These are phyloP conservation scores for Tilletia indica DNA, from an alignment of 1,284 basidiomycete species.

Conservation along the genomic window DNA sequence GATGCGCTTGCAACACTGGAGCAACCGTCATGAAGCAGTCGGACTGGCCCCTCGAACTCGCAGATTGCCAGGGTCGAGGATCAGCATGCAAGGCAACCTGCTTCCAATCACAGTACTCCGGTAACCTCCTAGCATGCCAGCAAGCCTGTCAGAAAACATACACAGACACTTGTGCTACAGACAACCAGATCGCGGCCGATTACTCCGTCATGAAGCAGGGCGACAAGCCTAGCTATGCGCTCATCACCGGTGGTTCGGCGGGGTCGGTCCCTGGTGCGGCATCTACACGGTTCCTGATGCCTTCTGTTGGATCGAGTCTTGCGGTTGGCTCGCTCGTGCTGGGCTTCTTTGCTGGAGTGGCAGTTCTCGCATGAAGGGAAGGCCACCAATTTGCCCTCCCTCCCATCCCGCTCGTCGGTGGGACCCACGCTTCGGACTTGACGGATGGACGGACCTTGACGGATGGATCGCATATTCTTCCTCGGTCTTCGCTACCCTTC, in stretches of 20 bases:
- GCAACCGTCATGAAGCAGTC: conserved; percentile 42
- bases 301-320: neutral
- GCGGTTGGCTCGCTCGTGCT: neutral
- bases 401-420: too few species aligned
- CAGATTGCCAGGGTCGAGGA: conserved; percentile 46
- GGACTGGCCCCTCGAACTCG: conserved; percentile 51
- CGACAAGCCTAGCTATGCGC: conserved; percentile 36
- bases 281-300: neutral
- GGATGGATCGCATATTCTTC: too few species aligned
- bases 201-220: conserved; percentile 44
- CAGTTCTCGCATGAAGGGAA: neutral
- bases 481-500: too few species aligned
- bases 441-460: too few species aligned
- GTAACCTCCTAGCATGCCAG: neutral
- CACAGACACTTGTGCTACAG: conserved; percentile 41
- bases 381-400: too few species aligned
- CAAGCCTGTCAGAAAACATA: conserved; percentile 36
- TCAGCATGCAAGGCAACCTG: conserved; percentile 42
- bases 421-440: too few species aligned
- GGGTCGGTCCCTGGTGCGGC: conserved; percentile 13
- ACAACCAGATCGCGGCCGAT: conserved; percentile 46
- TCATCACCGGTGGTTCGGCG: conserved; percentile 37
- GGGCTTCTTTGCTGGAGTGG: neutral
- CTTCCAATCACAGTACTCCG: conserved; percentile 24
- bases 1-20: conserved; percentile 39